These are phyloP conservation scores for Chlorella sp. DNA, from an alignment of 139 green algal genomes.

Conservation along the genomic window DNA sequence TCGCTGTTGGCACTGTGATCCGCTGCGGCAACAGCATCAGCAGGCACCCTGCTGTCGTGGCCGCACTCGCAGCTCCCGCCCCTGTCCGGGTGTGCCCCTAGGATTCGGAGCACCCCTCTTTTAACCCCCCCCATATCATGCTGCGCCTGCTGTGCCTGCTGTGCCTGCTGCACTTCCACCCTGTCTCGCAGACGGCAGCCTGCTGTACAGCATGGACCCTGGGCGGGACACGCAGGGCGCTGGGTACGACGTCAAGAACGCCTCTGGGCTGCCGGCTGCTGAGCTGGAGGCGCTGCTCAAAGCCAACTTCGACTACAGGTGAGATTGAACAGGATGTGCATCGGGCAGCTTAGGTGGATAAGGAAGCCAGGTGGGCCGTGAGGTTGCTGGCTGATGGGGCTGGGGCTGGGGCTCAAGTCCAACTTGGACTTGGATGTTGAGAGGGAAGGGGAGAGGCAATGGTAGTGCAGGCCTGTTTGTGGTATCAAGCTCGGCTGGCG, in stretches of 20 bases:
- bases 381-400: too few relatives aligned
- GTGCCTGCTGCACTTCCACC: not conserved
- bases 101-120: too few relatives aligned
- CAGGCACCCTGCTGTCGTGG: too few relatives aligned
- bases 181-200: constrained; percentile 1
- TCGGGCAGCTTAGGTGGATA: too few relatives aligned
- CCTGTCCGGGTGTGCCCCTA: too few relatives aligned
- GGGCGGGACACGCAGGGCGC: not conserved
- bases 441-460: not conserved
- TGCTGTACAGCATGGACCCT: constrained; percentile 43
- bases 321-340: too few relatives aligned
- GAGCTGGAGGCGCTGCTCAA: constrained; percentile 20
- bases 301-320: constrained; percentile 43
- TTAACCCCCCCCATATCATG: not conserved
- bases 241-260: not conserved
- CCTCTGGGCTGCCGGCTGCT: not conserved
- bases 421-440: too few relatives aligned
- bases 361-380: too few relatives aligned
- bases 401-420: too few relatives aligned
- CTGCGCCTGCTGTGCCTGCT: not conserved
- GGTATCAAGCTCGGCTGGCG: not conserved
- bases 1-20: not conserved
- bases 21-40: not conserved
- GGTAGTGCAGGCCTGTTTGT: not conserved
- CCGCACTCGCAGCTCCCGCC: too few relatives aligned